These are phyloP conservation scores for Cyclotella atomus DNA, from an alignment of 108 stramenopile genomes.

Conservation along the genomic window DNA sequence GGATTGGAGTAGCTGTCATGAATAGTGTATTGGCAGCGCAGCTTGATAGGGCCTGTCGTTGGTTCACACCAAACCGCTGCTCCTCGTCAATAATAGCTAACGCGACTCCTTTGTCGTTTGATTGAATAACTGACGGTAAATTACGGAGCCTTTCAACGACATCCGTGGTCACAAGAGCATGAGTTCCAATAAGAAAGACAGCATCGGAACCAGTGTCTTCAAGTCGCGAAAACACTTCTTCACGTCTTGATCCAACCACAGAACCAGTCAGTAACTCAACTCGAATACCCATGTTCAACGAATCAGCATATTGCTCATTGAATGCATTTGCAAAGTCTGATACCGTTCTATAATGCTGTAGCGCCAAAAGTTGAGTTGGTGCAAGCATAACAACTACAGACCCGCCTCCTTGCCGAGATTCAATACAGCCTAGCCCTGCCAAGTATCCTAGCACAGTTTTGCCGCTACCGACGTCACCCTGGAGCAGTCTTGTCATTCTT, in stretches of 20 bases:
- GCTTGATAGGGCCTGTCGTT: slow-evolving; percentile 59
- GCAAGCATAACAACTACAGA: slow-evolving; percentile 58
- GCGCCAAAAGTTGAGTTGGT: slow-evolving; percentile 65
- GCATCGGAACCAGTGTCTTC: slow-evolving; percentile 20
- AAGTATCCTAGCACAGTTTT: slow-evolving; percentile 69
- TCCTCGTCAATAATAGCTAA: slow-evolving; percentile 75
- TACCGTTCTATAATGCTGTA: slow-evolving; percentile 54
- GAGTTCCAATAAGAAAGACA: slow-evolving; percentile 61
- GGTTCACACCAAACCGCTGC: slow-evolving; percentile 68
- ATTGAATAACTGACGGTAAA: slow-evolving; percentile 6
- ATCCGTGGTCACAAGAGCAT: slow-evolving; percentile 53
- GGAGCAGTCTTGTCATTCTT: slow-evolving; percentile 64
- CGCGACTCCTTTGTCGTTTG: slow-evolving; percentile 36
- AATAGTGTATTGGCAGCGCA: slow-evolving; percentile 55
- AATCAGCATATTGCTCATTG: slow-evolving; percentile 18
- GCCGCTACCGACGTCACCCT: slow-evolving; percentile 73
- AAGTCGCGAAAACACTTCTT: slow-evolving; percentile 32
- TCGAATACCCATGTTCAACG: slow-evolving; percentile 5
- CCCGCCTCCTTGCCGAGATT: slow-evolving; percentile 32
- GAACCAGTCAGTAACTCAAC: slow-evolving; percentile 34
- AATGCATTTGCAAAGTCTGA: slow-evolving; percentile 28
- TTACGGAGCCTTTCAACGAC: slow-evolving; percentile 24
- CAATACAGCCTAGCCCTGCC: slow-evolving; percentile 58
- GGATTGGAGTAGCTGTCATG: slow-evolving; percentile 69
- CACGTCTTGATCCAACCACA: slow-evolving; percentile 9